Evolutionary conservation across 352 stramenopile genomes (phyloP), one percentile per base, ranked within the genome.

Genomic region (Thalassiosira ordinaria): DNA sequence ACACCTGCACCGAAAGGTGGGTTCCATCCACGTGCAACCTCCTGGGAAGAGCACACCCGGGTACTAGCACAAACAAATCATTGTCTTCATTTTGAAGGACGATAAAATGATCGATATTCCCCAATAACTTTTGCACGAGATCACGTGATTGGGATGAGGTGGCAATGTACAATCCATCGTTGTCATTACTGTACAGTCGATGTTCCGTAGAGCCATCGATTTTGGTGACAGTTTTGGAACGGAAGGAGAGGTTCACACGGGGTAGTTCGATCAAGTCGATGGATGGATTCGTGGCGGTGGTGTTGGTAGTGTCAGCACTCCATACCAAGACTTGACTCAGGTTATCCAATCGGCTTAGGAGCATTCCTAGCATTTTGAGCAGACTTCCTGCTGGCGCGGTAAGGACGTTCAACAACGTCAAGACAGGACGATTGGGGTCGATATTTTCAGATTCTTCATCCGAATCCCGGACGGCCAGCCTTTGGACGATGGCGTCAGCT

Each of bases 181-280:
- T 93, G 59, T 97, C 92, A 72, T 95, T 94, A 56, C 90, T 96
- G 68, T 94, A 96, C 0, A 96, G 78, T 44, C 91, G 82, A 27
- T 89, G 84, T 24, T 92, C 86, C n/a, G 89, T 78, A 20, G 78
- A 82, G n/a, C 90, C 90, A 74, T 95, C 91, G 53, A 77, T 90
- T 69, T 67, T 90, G 66, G 82, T 79, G 16, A 78, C 76, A 37
- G 56, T 88, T 69, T 88, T 93, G 75, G 73, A 80, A 78, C 66
- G 94, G 61, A 99, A 97, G 59, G 96, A 98, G 16, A 99, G 82
- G 76, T 98, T 98, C 20, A 99, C 88, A 31, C 97, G 91, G 26
- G 97, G 97, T 27, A 99, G 89, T 74, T 99, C 97, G 78, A 99
- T 96, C 55, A 97, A 94, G 75, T 97, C 95, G 72, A 99, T 97